Evolutionary conservation across 179 eudicot species (phyloP).

Genomic region (Kewa caespitosa): DNA sequence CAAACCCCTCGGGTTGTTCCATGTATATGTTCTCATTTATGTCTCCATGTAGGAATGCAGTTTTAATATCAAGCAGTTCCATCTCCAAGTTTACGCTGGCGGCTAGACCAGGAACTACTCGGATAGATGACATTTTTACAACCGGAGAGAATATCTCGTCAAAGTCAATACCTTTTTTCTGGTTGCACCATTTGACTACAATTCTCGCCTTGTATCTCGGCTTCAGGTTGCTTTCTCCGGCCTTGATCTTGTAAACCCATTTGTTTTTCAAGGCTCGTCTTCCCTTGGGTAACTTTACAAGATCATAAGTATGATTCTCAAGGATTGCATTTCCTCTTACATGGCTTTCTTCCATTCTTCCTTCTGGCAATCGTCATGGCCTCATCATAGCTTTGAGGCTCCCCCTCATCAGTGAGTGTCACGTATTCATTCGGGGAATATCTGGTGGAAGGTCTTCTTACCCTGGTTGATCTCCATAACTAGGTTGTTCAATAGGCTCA

Average conservation of each 20-base stretch:
- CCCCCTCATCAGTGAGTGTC: not conserved
- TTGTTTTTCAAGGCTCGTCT: not conserved
- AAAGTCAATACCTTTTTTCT: not conserved
- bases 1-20: slow-evolving; percentile 3
- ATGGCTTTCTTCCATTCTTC: not conserved
- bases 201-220: not conserved
- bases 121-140: not conserved
- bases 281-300: not conserved
- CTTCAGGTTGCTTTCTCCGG: not conserved
- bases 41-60: not conserved
- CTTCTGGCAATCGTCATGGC: not conserved
- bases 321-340: not conserved
- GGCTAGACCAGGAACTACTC: not conserved
- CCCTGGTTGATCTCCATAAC: not conserved
- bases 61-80: not conserved
- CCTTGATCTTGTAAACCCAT: not conserved
- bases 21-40: not conserved
- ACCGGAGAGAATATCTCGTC: not conserved
- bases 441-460: not conserved
- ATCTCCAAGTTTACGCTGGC: not conserved
- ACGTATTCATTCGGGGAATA: not conserved
- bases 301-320: not conserved
- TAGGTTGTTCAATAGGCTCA: not conserved
- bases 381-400: not conserved
- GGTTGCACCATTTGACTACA: not conserved